Evolutionary conservation across 768 basidiomycete genomes (phyloP), one percentile per base, ranked within the genome.

Genomic region (Rhodotorula paludigena): DNA sequence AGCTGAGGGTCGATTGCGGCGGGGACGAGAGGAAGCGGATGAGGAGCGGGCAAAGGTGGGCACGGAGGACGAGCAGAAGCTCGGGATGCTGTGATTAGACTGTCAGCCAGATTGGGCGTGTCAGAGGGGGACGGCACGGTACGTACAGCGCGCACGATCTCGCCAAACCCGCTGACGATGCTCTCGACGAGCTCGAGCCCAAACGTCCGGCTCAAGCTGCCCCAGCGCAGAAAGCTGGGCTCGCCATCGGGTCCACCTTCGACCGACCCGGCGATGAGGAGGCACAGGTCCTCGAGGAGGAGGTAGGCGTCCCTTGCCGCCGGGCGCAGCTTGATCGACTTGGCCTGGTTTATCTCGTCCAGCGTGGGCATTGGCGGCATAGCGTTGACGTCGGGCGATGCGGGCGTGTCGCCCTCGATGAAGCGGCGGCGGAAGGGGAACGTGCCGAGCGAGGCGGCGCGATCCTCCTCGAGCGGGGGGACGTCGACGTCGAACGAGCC

Each of bases 181-280:
- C 93, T 97, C 80, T 99, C 94, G 44, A 98, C 91, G 60, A 98
- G 80, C 78, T 99, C 94, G n/a, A 99, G 80, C 0, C 92, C 91
- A 73, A 98, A 98, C 0, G 96, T 97, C 78, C 92, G 88, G 74
- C 89, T 89, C 52, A 98, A 80, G 57, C 83, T 85, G 30, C 89
- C 86, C 53, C 97, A 84, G 71, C 87, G 86, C 66, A 96, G 81
- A 75, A 96, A 90, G 60, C 83, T 81, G 5, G 92, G 89, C 60
- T 84, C 86, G 77, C 92, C 74, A 42, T 78, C 62, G 5, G 64
- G 64, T 87, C 65, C 66, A 1, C 65, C 70, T 2, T 61, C 70
- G 16, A 47, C 70, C 15, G 55, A 42, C 7, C 85, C 83, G 74
- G 90, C 86, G 61, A 89, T 89, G 3, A 98, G 84, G 1, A 97